These are phyloP conservation scores for Prillingera fragicola DNA, from an alignment of 1,284 basidiomycete species.

Conservation along the genomic window DNA sequence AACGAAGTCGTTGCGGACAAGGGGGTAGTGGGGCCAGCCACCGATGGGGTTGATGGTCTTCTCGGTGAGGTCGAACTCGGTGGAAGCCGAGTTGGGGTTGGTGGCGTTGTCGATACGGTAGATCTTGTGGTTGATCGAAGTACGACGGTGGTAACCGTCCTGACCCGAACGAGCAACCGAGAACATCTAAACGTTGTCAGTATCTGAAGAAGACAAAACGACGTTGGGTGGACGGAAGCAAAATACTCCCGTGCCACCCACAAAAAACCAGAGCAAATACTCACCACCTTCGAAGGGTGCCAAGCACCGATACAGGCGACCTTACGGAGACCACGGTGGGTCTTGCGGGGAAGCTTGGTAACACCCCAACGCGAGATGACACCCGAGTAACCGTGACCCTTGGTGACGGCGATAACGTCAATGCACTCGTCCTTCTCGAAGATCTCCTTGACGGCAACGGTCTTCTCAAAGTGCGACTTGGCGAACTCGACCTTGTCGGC, in stretches of 20 bases:
- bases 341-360: constrained; percentile 95
- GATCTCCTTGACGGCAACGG: constrained; percentile 74
- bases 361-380: constrained; percentile 99
- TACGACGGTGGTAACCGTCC: constrained; percentile 99
- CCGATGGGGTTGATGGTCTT: constrained; percentile 97
- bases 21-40: constrained; percentile 96
- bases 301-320: constrained; percentile 99
- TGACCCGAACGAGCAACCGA: constrained; percentile 99
- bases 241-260: background rate
- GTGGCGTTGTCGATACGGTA: constrained; percentile 86
- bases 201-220: background rate
- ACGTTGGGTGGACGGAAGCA: constrained; percentile 33
- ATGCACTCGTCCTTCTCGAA: constrained; percentile 98
- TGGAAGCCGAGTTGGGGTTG: constrained; percentile 81
- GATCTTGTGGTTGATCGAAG: constrained; percentile 75
- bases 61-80: constrained; percentile 86
- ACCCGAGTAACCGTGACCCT: constrained; percentile 99
- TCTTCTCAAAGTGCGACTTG: constrained; percentile 95
- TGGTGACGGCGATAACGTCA: constrained; percentile 96
- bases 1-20: constrained; percentile 97
- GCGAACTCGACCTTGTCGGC: constrained; percentile 98
- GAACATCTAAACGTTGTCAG: constrained; percentile 99
- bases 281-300: constrained; percentile 98
- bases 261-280: constrained; percentile 83
- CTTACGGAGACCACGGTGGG: constrained; percentile 99